Evolutionary conservation across 768 basidiomycete genomes (phyloP).

Genomic region (Suillus fuscotomentosus): DNA sequence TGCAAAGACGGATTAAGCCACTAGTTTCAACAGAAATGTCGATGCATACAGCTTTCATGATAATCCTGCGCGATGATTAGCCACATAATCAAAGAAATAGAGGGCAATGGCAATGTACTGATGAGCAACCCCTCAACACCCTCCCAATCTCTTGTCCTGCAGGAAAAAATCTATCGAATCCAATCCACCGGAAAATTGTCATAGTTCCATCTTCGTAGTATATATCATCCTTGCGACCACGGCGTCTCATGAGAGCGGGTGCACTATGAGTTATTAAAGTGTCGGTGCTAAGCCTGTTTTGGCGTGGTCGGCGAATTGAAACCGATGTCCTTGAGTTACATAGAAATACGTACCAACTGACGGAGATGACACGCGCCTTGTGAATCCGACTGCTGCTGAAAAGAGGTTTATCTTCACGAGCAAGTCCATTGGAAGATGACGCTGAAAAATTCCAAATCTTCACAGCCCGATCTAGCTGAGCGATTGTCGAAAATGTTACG

Average conservation of each 20-base stretch:
- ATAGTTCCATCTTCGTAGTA: slow-evolving; percentile 49
- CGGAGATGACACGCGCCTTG: slow-evolving; percentile 59
- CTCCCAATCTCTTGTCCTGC: slow-evolving; percentile 34
- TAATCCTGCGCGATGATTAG: slow-evolving; percentile 52
- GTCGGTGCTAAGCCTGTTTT: slow-evolving; percentile 54
- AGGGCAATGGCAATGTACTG: slow-evolving; percentile 40
- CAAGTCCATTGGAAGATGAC: slow-evolving; percentile 35
- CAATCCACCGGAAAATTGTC: slow-evolving; percentile 68
- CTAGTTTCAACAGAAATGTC: not conserved
- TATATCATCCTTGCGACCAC: slow-evolving; percentile 19
- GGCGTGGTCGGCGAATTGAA: not conserved
- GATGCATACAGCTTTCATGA: slow-evolving; percentile 65
- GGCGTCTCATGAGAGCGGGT: slow-evolving; percentile 44
- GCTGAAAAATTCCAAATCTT: slow-evolving; percentile 71
- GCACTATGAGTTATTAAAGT: slow-evolving; percentile 54
- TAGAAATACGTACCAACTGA: slow-evolving; percentile 51
- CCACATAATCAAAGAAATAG: not conserved
- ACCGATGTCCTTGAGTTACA: not conserved
- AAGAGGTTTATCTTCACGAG: slow-evolving; percentile 72
- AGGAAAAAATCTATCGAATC: slow-evolving; percentile 63
- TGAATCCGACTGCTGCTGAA: slow-evolving; percentile 70
- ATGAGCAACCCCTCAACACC: slow-evolving; percentile 55
- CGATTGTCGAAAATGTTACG: not conserved
- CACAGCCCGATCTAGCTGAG: slow-evolving; percentile 66
- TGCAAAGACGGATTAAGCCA: slow-evolving; percentile 24